Conservation (phyloP, 2,329 filamentous ascomycete genomes). For the Trichoderma breve region DNA sequence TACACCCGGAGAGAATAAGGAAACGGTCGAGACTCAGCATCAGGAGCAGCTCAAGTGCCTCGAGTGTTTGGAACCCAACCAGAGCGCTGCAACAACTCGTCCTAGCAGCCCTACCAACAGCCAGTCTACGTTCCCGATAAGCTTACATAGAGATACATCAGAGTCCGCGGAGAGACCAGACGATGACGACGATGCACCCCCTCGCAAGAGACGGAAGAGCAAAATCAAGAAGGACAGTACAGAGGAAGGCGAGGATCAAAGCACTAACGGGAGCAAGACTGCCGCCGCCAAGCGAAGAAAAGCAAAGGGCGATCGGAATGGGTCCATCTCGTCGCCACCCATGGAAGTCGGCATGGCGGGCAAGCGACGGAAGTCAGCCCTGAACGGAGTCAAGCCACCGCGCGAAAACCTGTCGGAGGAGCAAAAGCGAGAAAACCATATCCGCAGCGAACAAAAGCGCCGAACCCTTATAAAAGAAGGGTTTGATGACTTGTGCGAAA, state of each 20-base stretch:
- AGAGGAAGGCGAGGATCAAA: slow-evolving; percentile 44
- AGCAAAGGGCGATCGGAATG: slow-evolving; percentile 42
- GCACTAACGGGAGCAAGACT: slow-evolving; percentile 30
- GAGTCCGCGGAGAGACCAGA: slow-evolving; percentile 34
- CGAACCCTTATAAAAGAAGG: slow-evolving; percentile 78
- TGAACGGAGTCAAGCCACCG: slow-evolving; percentile 43
- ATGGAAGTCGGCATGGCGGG: slow-evolving; percentile 29
- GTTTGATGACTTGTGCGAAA: slow-evolving; percentile 73
- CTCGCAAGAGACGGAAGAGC: slow-evolving; percentile 56
- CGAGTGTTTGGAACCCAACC: slow-evolving; percentile 55
- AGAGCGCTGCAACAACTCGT: slow-evolving; percentile 59
- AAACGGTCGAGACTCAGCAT: slow-evolving; percentile 57
- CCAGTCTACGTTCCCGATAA: background rate
- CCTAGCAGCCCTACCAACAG: slow-evolving; percentile 52
- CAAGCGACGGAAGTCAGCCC: slow-evolving; percentile 52
- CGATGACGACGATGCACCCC: slow-evolving; percentile 39
- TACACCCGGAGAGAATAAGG: slow-evolving; percentile 53
- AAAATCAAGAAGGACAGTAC: slow-evolving; percentile 44
- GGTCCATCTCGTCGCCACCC: slow-evolving; percentile 33
- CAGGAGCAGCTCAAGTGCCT: slow-evolving; percentile 56
- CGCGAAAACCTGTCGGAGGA: slow-evolving; percentile 76
- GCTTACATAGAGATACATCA: slow-evolving; percentile 22
- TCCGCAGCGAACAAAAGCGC: slow-evolving; percentile 82
- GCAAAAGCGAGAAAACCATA: slow-evolving; percentile 83
- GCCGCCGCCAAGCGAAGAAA: slow-evolving; percentile 48